Base-by-base conservation (phyloP, 164 flowering plant genomes). In the Vitis amurensis region DNA sequence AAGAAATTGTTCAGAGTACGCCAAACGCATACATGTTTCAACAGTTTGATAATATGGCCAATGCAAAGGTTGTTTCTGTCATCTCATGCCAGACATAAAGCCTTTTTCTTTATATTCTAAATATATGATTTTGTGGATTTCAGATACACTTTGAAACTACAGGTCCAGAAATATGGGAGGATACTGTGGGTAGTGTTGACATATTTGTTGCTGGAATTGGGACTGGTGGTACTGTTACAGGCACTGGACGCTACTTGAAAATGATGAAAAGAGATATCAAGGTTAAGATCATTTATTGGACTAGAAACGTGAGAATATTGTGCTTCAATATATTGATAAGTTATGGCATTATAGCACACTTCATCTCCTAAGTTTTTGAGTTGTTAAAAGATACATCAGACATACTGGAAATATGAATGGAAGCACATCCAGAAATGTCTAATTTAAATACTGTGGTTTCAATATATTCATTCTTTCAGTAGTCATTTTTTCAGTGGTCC, bases 141-240 rank as follows among this genome's bases (percentile, higher is more conserved):
- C 89, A 92, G 97, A 73, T 90, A 64, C 94, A 92, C 73, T 90
- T 88, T 74, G 91, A 92, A 68, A 88, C 92, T 58, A 90, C 94
- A 12, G 93, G 97, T 62, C 93, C 92, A 29, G 97, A 90, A 80
- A 90, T 92, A 80, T 92, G 97, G 97, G 92, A 90, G 80, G 94
- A 92, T 74, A 88, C 94, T 47, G 70, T 84, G 84, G 97, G 93
- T 48, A 83, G 69, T 62, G 81, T 88, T 64, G 91, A 88, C 82
- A 82, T 92, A 68, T 73, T 92, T 75, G 91, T 92, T 71, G 88
- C 94, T 9, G 89, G 80, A 70, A 87, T 92, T 71, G 97, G 97
- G 57, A 90, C 93, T 74, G 94, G 94, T 65, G 93, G 91, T 66
- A 91, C 97, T 8, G 68, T 92, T 58, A 89, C 93, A 0, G 97